Percentiles rank a stretch among this genome's conserved stretches.
phyloP scores from a whole-genome alignment of 1,284 basidiomycete species.

The Ganoderma meredithae region DNA sequence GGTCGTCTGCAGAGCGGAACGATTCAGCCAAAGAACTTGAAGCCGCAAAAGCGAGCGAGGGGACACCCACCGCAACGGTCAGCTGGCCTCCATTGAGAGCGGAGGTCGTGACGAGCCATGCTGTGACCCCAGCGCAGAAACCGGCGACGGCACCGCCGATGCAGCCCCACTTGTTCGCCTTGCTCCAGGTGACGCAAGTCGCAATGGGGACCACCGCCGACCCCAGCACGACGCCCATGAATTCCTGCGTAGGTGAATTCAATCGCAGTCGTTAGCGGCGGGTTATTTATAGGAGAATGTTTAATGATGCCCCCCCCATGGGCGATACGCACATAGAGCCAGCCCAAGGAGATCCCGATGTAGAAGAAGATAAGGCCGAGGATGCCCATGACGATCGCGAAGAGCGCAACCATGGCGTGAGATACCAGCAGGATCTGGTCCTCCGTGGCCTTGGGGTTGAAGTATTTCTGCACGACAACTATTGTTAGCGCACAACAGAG shows the following conservation, averaged over 20 bases:
- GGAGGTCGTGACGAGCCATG: conserved; percentile 88
- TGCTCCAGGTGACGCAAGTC: conserved; percentile 80
- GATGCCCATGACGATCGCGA: conserved; percentile 81
- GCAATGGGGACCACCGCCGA: conserved; percentile 90
- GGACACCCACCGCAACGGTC: conserved; percentile 67
- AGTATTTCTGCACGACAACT: conserved; percentile 49
- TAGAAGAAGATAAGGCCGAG: conserved; percentile 89
- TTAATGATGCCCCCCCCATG: too few species aligned
- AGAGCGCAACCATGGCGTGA: conserved; percentile 62
- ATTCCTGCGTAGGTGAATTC: conserved; percentile 55
- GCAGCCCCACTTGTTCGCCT: conserved; percentile 86
- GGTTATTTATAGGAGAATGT: too few species aligned
- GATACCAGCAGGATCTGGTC: conserved; percentile 63
- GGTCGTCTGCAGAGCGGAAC: conserved; percentile 45
- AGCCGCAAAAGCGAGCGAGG: not conserved
- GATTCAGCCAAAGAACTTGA: not conserved
- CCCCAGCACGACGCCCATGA: conserved; percentile 87
- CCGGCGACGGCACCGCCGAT: conserved; percentile 77
- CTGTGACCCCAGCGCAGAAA: conserved; percentile 73
- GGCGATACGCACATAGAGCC: conserved; percentile 71
- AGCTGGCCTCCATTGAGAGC: conserved; percentile 74
- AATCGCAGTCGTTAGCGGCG: too few species aligned
- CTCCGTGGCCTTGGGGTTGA: conserved; percentile 66
- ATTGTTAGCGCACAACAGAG: conserved; percentile 3
- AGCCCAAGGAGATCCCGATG: conserved; percentile 90